Percentiles rank a stretch among this genome's conserved stretches.
Evolutionary conservation across 331 rosid species (phyloP).

Genomic region (Pyracantha coccinea): DNA sequence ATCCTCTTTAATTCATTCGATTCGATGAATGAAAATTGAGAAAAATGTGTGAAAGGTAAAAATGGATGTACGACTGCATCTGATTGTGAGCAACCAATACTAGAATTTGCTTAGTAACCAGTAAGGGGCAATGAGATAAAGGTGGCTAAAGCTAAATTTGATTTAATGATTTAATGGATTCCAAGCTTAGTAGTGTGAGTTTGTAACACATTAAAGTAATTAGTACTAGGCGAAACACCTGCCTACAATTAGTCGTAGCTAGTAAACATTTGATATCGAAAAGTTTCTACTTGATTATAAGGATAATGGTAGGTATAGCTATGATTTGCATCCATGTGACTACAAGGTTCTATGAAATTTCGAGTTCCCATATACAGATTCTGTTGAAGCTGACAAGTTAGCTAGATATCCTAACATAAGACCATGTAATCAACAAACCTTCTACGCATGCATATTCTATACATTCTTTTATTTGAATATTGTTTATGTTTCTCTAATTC

Average conservation of each 20-base stretch:
- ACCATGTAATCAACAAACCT: not conserved
- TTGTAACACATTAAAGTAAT: no score
- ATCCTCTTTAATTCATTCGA: accelerated
- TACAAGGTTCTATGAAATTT: not conserved
- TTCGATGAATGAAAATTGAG: no score
- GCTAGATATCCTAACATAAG: not conserved
- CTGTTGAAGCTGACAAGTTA: not conserved
- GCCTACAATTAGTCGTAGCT: no score
- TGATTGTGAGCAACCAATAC: not conserved
- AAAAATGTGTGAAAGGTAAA: no score
- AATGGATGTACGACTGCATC: no score
- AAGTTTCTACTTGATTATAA: no score
- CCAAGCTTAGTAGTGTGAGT: no score
- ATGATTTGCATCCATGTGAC: not conserved
- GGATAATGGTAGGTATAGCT: not conserved
- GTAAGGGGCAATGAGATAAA: no score
- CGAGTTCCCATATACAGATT: not conserved
- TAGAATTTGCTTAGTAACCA: not conserved
- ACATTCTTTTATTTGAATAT: not conserved
- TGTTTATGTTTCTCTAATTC: not conserved
- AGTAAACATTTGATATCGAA: no score
- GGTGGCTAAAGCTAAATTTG: no score
- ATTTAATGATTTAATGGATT: no score
- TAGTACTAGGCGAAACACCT: no score
- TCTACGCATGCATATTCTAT: not conserved